Evolutionary conservation across 768 basidiomycete genomes (phyloP), one percentile per base, ranked within the genome.

Genomic region (Kwoniella dendrophila): DNA sequence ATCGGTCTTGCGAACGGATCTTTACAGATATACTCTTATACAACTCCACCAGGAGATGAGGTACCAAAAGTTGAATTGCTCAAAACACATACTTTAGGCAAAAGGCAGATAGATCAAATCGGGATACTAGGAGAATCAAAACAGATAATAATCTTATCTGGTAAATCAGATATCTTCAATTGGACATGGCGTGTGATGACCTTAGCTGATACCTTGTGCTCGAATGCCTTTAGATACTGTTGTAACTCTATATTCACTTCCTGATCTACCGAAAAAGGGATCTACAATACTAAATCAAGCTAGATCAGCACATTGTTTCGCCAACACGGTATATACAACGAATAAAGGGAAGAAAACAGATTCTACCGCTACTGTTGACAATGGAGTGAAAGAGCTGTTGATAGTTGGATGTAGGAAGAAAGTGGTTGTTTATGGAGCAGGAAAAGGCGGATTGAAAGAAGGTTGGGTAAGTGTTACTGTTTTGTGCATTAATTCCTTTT

Each of bases 331-430:
- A 81, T 92, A 63, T 36, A 61, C 64, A 6, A 41, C 67, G 3
- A 29, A 54, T 3, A 71, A 56, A 16, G 27, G 55, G 20, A 59
- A 57, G 33, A 70, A 51, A 3, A 73, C 79, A 34, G 76, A 73
- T 26, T 72, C 59, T 6, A 53, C 59, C 4, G 56, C 69, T 26
- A 60, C 52, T 22, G 63, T 60, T 8, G 63, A 68, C 5, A 66
- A 59, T 48, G 56, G 65, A 4, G 75, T 80, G 0, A 81, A 84
- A 10, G 86, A 88, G 32, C 87, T 90, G 33, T 83, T 99, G 16
- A 83, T 90, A 12, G 83, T 96, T 3, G 95, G 93, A 27, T 96
- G 94, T 75, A 81, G 89, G 64, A 84, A 92, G 66, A 91, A 87
- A 75, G 85, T 90, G 6, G 87, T 93, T 0, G 80, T 96, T 16